A percentile compares a stretch with the other conserved stretches of the same genome.
These are phyloP conservation scores for Phytophthora foliorum DNA, from an alignment of 352 stramenopile species.

Conservation along the genomic window DNA sequence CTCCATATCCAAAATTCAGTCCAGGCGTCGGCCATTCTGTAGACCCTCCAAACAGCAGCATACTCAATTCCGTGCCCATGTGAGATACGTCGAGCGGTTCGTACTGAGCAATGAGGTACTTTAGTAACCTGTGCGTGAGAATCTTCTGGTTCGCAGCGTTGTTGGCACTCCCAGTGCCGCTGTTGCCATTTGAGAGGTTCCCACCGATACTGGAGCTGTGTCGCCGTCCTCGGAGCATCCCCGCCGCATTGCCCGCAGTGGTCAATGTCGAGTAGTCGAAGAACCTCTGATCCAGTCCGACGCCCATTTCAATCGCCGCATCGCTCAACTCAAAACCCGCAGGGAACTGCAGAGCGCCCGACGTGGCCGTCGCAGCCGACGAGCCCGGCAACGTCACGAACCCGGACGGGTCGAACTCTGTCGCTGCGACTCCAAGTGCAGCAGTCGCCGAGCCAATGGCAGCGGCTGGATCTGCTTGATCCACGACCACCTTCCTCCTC, in stretches of 20 bases:
- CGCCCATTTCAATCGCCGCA: constrained; percentile 51
- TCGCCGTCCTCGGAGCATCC: constrained; percentile 32
- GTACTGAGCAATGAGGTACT: constrained; percentile 84
- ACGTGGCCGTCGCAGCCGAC: constrained; percentile 20
- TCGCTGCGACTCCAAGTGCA: constrained; percentile 3
- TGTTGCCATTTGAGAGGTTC: constrained; percentile 1
- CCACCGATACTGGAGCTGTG: constrained; percentile 41
- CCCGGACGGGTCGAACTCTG: constrained; percentile 73
- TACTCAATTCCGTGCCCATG: constrained; percentile 69
- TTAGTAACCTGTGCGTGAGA: constrained; percentile 73
- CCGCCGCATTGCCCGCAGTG: no score
- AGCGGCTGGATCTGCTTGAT: constrained; percentile 31
- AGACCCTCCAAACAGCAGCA: constrained; percentile 61
- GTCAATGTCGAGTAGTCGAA: constrained; percentile 31
- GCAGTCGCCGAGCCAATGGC: not conserved
- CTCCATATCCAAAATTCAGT: constrained; percentile 36
- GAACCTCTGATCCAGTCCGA: constrained; percentile 56
- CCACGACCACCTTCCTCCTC: constrained; percentile 55
- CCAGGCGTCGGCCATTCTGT: constrained; percentile 38
- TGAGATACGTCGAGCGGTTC: constrained; percentile 76
- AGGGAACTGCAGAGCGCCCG: constrained; percentile 60
- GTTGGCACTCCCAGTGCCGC: constrained; percentile 2
- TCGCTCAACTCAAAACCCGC: constrained; percentile 64
- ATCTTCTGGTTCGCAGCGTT: constrained; percentile 60
- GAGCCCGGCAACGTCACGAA: constrained; percentile 61